These are phyloP conservation scores for Lecanicillium sp. DNA, from an alignment of 2,329 filamentous ascomycete species.

Conservation along the genomic window DNA sequence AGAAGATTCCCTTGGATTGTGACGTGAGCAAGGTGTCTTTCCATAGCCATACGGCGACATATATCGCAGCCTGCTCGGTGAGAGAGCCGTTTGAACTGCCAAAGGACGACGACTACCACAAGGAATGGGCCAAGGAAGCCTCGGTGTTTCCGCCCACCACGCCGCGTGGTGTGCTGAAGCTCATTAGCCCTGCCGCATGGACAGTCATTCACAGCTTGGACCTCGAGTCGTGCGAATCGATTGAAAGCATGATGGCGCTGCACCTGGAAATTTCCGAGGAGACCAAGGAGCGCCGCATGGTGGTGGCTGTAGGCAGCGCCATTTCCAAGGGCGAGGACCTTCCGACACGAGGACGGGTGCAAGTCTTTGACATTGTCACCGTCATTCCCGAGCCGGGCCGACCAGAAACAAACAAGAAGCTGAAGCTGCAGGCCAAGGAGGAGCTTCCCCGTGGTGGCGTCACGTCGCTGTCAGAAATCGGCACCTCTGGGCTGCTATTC, in stretches of 20 bases:
- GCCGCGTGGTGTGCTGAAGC: conserved; percentile 65
- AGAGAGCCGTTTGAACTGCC: conserved; percentile 71
- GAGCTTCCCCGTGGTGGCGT: conserved; percentile 88
- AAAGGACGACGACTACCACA: conserved; percentile 76
- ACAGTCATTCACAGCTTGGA: conserved; percentile 68
- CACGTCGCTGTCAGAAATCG: conserved; percentile 76
- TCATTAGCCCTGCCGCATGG: conserved; percentile 73
- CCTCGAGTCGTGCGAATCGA: conserved; percentile 66
- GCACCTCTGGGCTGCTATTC: conserved; percentile 79
- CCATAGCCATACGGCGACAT: conserved; percentile 66
- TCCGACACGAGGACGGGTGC: conserved; percentile 74
- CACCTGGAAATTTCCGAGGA: conserved; percentile 86
- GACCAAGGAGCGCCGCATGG: conserved; percentile 75
- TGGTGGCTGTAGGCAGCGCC: conserved; percentile 80
- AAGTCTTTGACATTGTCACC: conserved; percentile 84
- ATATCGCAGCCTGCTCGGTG: conserved; percentile 66
- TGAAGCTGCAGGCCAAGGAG: conserved; percentile 83
- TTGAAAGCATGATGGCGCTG: conserved; percentile 76
- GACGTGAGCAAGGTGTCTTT: conserved; percentile 70
- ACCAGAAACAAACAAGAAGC: conserved; percentile 75
- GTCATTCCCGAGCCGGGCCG: conserved; percentile 84
- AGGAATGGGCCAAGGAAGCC: conserved; percentile 72
- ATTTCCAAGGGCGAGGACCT: conserved; percentile 86
- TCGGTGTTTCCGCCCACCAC: conserved; percentile 55
- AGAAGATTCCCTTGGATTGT: conserved; percentile 60